These are phyloP conservation scores for Pseudogymnoascus sp. DNA, from an alignment of 2,329 filamentous ascomycete species.

Conservation along the genomic window DNA sequence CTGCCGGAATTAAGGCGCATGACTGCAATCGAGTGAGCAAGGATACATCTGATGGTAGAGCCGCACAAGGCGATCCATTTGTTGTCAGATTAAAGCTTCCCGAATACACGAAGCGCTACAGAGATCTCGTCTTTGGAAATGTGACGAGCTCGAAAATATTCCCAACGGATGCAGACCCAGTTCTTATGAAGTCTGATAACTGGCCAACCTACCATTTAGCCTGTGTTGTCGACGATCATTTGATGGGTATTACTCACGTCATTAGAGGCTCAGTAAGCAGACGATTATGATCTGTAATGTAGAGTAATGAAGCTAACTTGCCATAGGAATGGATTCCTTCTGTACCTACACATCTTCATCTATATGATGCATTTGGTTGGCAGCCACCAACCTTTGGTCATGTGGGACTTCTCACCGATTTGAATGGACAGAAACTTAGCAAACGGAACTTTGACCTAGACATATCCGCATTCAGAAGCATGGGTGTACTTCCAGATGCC, in stretches of 20 bases:
- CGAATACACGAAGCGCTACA: conserved; percentile 53
- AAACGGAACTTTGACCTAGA: conserved; percentile 68
- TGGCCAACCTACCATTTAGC: conserved; percentile 95
- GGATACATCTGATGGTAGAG: conserved; percentile 63
- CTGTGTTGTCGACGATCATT: conserved; percentile 92
- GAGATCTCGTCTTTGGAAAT: conserved; percentile 71
- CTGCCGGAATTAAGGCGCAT: neutral
- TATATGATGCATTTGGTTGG: conserved; percentile 77
- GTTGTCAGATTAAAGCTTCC: conserved; percentile 69
- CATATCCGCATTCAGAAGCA: conserved; percentile 47
- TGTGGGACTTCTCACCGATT: conserved; percentile 64
- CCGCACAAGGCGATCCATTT: conserved; percentile 59
- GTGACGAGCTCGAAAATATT: conserved; percentile 30
- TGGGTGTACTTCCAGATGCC: conserved; percentile 54
- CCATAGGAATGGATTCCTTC: conserved; percentile 86
- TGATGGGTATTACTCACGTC: conserved; percentile 94
- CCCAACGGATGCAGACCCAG: conserved; percentile 63
- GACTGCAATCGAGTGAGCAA: conserved; percentile 56
- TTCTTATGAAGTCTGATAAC: conserved; percentile 84
- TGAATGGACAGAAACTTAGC: conserved; percentile 68
- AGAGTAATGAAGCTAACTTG: neutral
- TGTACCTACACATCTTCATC: conserved; percentile 66
- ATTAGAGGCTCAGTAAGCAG: conserved; percentile 68
- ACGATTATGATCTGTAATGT: neutral
- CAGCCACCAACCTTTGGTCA: conserved; percentile 67